Conservation (phyloP, 208 protist genomes). For the Acanthamoeba sp. region DNA sequence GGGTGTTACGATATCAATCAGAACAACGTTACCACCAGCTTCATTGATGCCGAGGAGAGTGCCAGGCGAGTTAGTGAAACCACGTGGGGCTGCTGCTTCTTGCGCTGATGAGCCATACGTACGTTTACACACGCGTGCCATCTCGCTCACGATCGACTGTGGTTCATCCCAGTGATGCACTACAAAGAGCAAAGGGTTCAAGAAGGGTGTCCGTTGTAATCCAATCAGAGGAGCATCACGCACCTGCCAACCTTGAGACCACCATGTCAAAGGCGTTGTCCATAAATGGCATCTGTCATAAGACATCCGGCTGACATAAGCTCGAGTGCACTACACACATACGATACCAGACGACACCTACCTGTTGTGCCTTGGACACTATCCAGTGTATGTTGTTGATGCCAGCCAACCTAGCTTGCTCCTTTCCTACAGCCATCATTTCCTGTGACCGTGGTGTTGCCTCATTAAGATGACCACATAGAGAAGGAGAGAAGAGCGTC, state of each 20-base stretch:
- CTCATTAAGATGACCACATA: not conserved
- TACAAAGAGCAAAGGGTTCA: not conserved
- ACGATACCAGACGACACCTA: not conserved
- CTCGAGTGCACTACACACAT: no score
- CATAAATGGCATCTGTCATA: not conserved
- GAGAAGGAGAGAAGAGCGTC: not conserved
- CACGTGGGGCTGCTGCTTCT: no score
- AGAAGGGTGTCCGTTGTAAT: not conserved
- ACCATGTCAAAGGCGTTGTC: not conserved
- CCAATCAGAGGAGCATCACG: not conserved
- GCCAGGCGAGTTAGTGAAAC: not conserved
- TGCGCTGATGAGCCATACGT: no score
- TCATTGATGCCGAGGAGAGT: not conserved
- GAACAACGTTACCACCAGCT: not conserved
- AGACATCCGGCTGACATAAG: not conserved
- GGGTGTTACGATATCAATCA: not conserved
- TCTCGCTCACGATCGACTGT: not conserved
- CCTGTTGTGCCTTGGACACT: not conserved
- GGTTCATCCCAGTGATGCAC: not conserved
- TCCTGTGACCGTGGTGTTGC: not conserved
- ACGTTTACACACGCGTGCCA: conserved; percentile 4
- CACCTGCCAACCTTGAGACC: not conserved
- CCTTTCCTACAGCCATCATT: not conserved
- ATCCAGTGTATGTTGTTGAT: conserved; percentile 3
- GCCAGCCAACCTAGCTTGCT: not conserved